Evolutionary conservation across 768 basidiomycete species (phyloP).

Genomic region (Trametes cingulata): DNA sequence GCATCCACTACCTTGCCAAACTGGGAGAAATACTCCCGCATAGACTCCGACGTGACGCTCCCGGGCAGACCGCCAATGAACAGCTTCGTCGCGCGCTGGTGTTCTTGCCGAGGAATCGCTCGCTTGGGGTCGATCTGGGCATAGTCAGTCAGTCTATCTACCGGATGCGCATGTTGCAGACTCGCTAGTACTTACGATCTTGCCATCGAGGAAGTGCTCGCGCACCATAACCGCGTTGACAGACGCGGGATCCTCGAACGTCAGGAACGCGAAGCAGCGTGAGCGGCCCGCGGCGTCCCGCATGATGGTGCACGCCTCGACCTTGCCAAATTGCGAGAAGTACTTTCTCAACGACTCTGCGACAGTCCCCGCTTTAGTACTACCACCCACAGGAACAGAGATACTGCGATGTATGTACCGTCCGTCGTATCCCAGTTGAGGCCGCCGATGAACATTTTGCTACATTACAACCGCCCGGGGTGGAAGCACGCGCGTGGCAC

Average conservation of each 20-base stretch:
- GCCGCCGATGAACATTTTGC: constrained; percentile 99
- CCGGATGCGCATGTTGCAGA: not conserved
- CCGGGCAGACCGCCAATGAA: constrained; percentile 95
- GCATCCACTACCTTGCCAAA: constrained; percentile 97
- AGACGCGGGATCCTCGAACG: constrained; percentile 89
- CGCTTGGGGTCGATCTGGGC: constrained; percentile 98
- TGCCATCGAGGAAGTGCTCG: constrained; percentile 94
- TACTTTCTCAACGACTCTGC: constrained; percentile 80
- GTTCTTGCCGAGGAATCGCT: constrained; percentile 95
- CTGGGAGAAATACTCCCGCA: constrained; percentile 91
- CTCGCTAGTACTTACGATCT: constrained; percentile 69
- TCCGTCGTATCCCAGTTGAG: constrained; percentile 99
- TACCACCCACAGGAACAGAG: constrained; percentile 40
- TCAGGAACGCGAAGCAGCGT: constrained; percentile 96
- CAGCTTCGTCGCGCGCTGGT: constrained; percentile 88
- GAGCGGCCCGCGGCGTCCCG: constrained; percentile 94
- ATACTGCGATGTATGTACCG: constrained; percentile 64
- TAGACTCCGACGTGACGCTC: constrained; percentile 89
- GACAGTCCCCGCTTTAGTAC: constrained; percentile 42
- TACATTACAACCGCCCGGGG: constrained; percentile 34
- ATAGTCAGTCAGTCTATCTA: constrained; percentile 5
- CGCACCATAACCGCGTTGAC: constrained; percentile 96
- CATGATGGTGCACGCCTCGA: constrained; percentile 99
- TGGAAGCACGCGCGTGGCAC: constrained; percentile 23
- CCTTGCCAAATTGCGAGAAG: constrained; percentile 94